These are phyloP conservation scores for Coniochaeta sp. DNA, from an alignment of 2,329 filamentous ascomycete genomes.

Conservation along the genomic window DNA sequence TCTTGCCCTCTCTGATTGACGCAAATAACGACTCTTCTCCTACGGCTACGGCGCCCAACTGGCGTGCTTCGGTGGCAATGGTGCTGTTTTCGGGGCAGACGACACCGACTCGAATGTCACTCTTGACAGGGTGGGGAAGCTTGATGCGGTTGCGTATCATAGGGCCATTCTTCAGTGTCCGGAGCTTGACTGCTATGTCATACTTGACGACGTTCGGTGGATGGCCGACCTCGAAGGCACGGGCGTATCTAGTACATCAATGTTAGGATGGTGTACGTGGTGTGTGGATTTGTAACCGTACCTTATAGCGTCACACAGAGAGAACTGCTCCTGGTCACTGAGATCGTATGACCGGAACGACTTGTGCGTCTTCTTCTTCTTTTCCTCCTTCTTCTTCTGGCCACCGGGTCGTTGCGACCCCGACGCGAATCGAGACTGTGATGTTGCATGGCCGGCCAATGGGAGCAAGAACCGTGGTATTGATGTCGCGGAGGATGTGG, in stretches of 20 bases:
- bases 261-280: neutral
- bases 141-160: constrained; percentile 81
- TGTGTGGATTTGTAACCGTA: constrained; percentile 25
- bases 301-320: constrained; percentile 91
- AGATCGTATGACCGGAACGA: constrained; percentile 59
- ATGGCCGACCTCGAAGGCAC: constrained; percentile 83
- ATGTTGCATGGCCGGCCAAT: constrained; percentile 20
- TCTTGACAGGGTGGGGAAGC: constrained; percentile 83
- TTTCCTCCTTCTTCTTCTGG: constrained; percentile 42
- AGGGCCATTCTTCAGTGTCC: constrained; percentile 77
- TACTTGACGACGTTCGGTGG: constrained; percentile 72
- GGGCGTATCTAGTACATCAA: constrained; percentile 61
- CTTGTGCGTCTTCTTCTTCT: constrained; percentile 57
- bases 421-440: constrained; percentile 33
- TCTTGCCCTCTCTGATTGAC: constrained; percentile 61
- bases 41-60: constrained; percentile 72
- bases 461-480: constrained; percentile 45
- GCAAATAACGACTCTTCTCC: constrained; percentile 85
- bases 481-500: constrained; percentile 31
- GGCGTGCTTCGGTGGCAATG: constrained; percentile 63
- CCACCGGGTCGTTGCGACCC: constrained; percentile 22
- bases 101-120: constrained; percentile 81
- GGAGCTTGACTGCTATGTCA: constrained; percentile 76
- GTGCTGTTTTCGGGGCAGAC: constrained; percentile 78
- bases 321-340: constrained; percentile 62